Base-by-base conservation (phyloP, 2,329 filamentous ascomycete species). In the Claviceps humidiphila region DNA sequence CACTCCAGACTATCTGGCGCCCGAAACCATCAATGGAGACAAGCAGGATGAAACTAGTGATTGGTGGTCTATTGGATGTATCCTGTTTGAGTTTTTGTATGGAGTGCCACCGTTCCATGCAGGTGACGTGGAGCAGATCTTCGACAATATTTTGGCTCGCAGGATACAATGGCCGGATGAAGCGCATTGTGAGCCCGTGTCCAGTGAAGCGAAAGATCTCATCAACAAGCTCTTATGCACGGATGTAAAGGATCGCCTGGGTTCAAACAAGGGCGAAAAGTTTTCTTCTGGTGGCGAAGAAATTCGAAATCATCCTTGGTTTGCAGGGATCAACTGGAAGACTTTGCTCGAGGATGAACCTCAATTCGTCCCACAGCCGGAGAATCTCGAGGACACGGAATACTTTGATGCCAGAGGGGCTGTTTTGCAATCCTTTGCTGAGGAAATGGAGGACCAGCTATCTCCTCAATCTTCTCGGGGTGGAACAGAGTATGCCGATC, bases 21-120 rank as follows among this genome's bases (percentile, higher is more conserved):
- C 93, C 0, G 94, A 98, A 65, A 98, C 94, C 0, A 95, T 98
- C 63, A 90, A 89, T 58, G 93, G 94, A 49, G 83, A 89, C 58
- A 89, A 91, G 1, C 93, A 98, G 67, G 93, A 98, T 63, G 91
- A 97, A 67, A 93, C 91, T 59, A 97, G 93, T 64, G 93, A 98
- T 81, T 98, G 93, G 93, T 98, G 93, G 93, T 97, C 93, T 22
- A 77, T 98, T n/a, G 93, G 93, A 1, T 98, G 94, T 66, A 97
- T 98, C 60, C 73, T 97, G 68, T 98, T 96, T 61, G 93, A 98
- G 63, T 96, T 95, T 58, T 72, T 98, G 2, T 97, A 88, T 63
- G 93, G 93, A 1, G 85, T 88, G 53, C 93, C 93, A 1, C 93
- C 93, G 0, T 98, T 98, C 67, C 89, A 97, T 65, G 93, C 89